These are phyloP conservation scores for Pythium guiyangense DNA, from an alignment of 352 stramenopile species.

Conservation along the genomic window DNA sequence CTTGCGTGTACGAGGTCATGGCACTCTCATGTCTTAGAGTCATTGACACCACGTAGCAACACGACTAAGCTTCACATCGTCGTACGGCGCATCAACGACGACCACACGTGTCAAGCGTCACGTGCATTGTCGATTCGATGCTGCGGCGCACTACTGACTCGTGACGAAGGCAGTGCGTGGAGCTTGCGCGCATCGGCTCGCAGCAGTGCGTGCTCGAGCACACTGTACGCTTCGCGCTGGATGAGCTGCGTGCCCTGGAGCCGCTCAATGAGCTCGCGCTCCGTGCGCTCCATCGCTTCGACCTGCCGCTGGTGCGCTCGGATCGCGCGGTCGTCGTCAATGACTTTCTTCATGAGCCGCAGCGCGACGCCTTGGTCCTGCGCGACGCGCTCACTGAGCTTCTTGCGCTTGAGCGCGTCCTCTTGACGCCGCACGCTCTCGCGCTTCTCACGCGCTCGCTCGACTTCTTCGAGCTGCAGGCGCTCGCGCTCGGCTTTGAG, in stretches of 20 bases:
- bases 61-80: too few species aligned
- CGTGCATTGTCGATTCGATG: too few species aligned
- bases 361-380: slow-evolving; percentile 45
- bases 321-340: slow-evolving; percentile 55
- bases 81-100: too few species aligned
- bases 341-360: slow-evolving; percentile 59
- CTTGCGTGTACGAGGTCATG: too few species aligned
- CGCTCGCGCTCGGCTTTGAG: slow-evolving; percentile 59
- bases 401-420: slow-evolving; percentile 52
- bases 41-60: too few species aligned
- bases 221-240: slow-evolving; percentile 66
- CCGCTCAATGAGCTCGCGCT: slow-evolving; percentile 56
- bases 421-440: slow-evolving; percentile 51
- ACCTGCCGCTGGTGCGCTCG: slow-evolving; percentile 48
- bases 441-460: slow-evolving; percentile 47
- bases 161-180: not conserved
- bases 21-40: too few species aligned
- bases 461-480: slow-evolving; percentile 46
- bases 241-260: slow-evolving; percentile 70
- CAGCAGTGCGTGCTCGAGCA: slow-evolving; percentile 64
- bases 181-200: slow-evolving; percentile 18
- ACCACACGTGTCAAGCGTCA: too few species aligned
- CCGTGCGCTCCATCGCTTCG: slow-evolving; percentile 62
- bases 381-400: slow-evolving; percentile 30
- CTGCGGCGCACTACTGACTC: not conserved